Evolutionary conservation across 1,284 basidiomycete species (phyloP).

Genomic region (Ceratobasidium sp.): DNA sequence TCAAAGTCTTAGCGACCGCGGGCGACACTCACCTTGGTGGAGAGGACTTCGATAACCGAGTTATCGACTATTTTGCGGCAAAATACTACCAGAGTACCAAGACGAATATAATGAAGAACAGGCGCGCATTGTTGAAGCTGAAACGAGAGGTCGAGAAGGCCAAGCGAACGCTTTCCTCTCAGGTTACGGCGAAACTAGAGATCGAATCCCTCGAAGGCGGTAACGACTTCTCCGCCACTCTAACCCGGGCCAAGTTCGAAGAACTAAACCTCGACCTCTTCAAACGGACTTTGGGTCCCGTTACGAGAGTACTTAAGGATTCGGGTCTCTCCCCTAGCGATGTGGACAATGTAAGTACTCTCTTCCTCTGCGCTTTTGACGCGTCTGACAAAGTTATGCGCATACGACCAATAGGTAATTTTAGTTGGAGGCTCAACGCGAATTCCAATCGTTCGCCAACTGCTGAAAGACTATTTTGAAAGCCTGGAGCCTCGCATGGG

Average conservation of each 20-base stretch:
- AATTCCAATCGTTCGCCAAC: constrained; percentile 98
- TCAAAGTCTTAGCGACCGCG: constrained; percentile 35
- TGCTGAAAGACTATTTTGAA: constrained; percentile 98
- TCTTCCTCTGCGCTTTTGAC: constrained; percentile 49
- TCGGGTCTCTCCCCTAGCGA: constrained; percentile 69
- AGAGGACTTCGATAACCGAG: constrained; percentile 60
- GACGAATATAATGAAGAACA: constrained; percentile 63
- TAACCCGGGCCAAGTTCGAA: constrained; percentile 69
- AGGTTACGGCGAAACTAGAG: constrained; percentile 66
- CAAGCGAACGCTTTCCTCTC: constrained; percentile 66
- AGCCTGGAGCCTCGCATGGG: constrained; percentile 94
- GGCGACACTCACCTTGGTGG: constrained; percentile 61
- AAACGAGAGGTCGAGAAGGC: constrained; percentile 62
- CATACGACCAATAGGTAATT: constrained; percentile 62
- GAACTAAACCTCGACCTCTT: constrained; percentile 71
- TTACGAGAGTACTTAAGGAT: constrained; percentile 70
- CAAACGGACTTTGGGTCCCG: constrained; percentile 70
- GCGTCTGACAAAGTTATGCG: constrained; percentile 53
- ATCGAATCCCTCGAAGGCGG: constrained; percentile 69
- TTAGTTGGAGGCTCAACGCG: constrained; percentile 89
- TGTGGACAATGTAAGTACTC: constrained; percentile 67
- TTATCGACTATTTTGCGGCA: constrained; percentile 62
- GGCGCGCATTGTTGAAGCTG: constrained; percentile 62
- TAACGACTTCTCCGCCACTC: constrained; percentile 65
- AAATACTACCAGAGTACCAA: constrained; percentile 63